Evolutionary conservation across 140 eudicot genomes (phyloP), one percentile per base, ranked within the genome.

Genomic region (Artemisia princeps): DNA sequence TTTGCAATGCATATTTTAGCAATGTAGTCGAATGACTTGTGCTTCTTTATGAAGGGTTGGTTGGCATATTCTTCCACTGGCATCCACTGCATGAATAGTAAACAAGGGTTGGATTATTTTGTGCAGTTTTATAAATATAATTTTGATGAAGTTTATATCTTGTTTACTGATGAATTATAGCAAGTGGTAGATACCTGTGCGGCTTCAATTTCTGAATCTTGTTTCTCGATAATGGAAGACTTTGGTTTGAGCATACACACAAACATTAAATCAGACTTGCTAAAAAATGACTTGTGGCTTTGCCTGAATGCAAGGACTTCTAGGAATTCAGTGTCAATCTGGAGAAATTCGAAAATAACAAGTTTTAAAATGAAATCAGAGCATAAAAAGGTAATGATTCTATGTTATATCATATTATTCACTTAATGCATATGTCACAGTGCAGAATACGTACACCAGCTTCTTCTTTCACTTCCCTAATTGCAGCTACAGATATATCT

Each of bases 381-480:
- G 62, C 58, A 12, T 59, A 65, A 4, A 1, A 23, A 74, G 30
- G 64, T 30, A 2, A 28, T 9, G 15, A 12, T 54, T 11, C 45
- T 55, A 6, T 7, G n/a, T 2, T 19, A 37, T 49, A 45, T 22
- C 16, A 0, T 45, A 62, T 55, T 50, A 49, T 24, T 68, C 8
- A 57, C 42, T 54, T 55, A 11, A 19, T n/a, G 10, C 44, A 28
- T 6, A 14, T 15, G 22, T 51, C 14, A 24, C 1, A 53, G 4
- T 20, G 1, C 3, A 40, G 51, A 53, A 71, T 53, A 82, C 92
- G 77, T 87, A 87, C 95, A 49, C 92, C 95, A 59, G 95, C 48
- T 69, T 87, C 95, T 77, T 87, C 92, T 79, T 79, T 81, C 64
- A 87, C 91, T 72, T 87, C 95, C 71, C 95, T 84, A 4, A 79